Evolutionary conservation across 345 rosid genomes (phyloP).

Genomic region (Euphorbia peplus): DNA sequence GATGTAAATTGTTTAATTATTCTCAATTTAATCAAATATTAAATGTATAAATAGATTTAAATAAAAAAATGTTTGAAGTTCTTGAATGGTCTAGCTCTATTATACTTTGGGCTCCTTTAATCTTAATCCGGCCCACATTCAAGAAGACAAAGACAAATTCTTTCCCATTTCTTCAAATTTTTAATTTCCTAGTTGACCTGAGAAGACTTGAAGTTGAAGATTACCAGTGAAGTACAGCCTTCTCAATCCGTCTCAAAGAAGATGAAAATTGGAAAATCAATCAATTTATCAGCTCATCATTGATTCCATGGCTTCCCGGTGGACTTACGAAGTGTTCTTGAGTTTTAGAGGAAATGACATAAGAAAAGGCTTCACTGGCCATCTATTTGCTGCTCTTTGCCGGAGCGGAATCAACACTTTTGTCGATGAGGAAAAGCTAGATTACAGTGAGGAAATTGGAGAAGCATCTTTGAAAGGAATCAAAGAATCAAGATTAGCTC

Average conservation of each 20-base stretch:
- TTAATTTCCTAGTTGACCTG: no score
- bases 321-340: constrained; percentile 18
- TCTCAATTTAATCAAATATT: no score
- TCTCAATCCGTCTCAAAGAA: background rate
- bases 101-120: no score
- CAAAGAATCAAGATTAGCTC: background rate
- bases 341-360: constrained; percentile 13
- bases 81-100: no score
- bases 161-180: no score
- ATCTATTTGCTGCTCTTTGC: constrained; percentile 4
- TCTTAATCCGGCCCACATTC: no score
- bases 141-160: no score
- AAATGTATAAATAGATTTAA: no score
- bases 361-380: constrained; percentile 10
- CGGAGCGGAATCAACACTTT: constrained; percentile 12
- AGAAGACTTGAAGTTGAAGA: no score
- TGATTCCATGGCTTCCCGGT: background rate
- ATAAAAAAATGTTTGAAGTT: no score
- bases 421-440: constrained; percentile 1
- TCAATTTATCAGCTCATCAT: background rate
- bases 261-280: background rate
- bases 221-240: no score
- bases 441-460: background rate
- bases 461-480: background rate
- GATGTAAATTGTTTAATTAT: no score